Conservation (phyloP, 257 asterid genomes). For the Orobanche coerulescens region DNA sequence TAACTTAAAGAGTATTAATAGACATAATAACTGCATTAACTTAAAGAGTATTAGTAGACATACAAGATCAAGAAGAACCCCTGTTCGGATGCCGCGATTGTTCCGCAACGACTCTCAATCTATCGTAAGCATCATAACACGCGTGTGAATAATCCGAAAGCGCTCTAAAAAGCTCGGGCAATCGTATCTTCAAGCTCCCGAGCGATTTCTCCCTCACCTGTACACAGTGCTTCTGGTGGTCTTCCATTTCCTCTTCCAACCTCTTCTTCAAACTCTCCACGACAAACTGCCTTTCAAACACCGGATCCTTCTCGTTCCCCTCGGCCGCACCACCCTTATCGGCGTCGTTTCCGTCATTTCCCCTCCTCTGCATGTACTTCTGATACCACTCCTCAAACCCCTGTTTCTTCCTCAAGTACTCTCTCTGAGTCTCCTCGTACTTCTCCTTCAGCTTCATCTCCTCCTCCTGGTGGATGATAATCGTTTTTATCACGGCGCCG, state of each 20-base stretch:
- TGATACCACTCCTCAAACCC: constrained; percentile 86
- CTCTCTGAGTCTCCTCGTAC: constrained; percentile 70
- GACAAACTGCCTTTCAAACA: constrained; percentile 51
- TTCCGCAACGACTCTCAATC: constrained; percentile 37
- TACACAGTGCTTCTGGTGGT: constrained; percentile 62
- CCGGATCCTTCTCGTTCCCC: constrained; percentile 44
- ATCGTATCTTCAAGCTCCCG: constrained; percentile 57
- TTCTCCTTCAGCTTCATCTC: constrained; percentile 90
- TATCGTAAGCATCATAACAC: constrained; percentile 50
- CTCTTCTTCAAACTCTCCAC: constrained; percentile 68
- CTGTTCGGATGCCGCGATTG: constrained; percentile 27
- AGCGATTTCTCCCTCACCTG: constrained; percentile 89
- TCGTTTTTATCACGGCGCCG: constrained; percentile 72
- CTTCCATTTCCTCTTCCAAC: constrained; percentile 76
- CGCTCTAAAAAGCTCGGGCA: constrained; percentile 91
- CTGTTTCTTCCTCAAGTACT: constrained; percentile 62
- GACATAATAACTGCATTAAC: too few relatives aligned
- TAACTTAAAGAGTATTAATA: too few relatives aligned
- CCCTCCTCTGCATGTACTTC: constrained; percentile 48
- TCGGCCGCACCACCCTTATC: constrained; percentile 27
- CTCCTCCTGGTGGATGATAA: constrained; percentile 66
- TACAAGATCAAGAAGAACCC: constrained; percentile 19
- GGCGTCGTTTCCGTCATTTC: constrained; percentile 33
- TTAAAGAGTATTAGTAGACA: too few relatives aligned
- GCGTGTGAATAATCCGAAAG: constrained; percentile 59